Base-by-base conservation (phyloP, 352 stramenopile genomes). In the Thraustochytrium aureum region DNA sequence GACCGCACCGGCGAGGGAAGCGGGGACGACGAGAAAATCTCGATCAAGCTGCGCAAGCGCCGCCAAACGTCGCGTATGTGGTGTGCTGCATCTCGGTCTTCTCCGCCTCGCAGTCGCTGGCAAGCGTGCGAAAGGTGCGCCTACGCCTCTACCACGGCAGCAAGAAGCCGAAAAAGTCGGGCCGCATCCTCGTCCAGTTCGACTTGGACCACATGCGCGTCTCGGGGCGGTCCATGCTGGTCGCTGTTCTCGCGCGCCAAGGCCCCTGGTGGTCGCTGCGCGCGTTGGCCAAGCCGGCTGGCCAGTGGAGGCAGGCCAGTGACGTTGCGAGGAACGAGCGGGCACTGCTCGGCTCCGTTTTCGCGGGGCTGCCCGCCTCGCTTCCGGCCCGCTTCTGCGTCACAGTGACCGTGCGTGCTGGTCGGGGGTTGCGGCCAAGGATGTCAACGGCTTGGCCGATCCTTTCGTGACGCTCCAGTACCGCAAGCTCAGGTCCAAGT, bases 21-120 rank as follows among this genome's bases (percentile, higher is more conserved):
- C 35, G 73, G 73, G 56, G 73, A 82, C 65, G 73, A 82, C 65
- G 73, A 82, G 54, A 33, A 3, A 12, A 61, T 82, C 26, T 4
- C 2, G 5, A 12, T 82, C 14, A 47, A 61, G 33, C 50, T 82
- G 33, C n/a, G 33, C 41, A 81, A 61, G 62, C 43, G 69, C 5
- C 52, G 10, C 10, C 2, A 3, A 20, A 66, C 17, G 39, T 74
- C 14, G 26, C 60, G n/a, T 4, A 81, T 33, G 45, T 62, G n/a
- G 26, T 54, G 2, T 75, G 43, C 43, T 7, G 33, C 12, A 45
- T 75, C 26, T 37, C 10, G 17, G 37, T 54, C 3, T 75, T 62
- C 65, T 37, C 10, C 65, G 38, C n/a, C 10, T 4, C 45, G 26
- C 4, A 3, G n/a, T 75, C 56, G 35, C 26, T 64, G 10, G 10